Percentiles rank a stretch among this genome's conserved stretches.
Evolutionary conservation across 352 stramenopile species (phyloP).

Genomic region (Globisporangium heterothallicum): DNA sequence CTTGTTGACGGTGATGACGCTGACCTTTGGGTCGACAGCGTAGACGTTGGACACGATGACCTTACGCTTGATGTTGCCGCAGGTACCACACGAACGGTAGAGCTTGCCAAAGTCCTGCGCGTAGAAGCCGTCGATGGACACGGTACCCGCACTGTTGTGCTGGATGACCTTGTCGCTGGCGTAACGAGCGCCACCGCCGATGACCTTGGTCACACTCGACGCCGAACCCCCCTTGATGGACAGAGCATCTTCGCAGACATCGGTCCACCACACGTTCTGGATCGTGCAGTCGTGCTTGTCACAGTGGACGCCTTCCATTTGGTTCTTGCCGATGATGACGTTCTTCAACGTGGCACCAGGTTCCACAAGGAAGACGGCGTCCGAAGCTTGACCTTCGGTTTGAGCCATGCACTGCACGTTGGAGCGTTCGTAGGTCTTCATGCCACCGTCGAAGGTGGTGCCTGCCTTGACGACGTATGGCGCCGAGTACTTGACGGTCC

Average conservation of each 20-base stretch:
- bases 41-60: slow-evolving; percentile 20
- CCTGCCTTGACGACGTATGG: slow-evolving; percentile 17
- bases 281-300: slow-evolving; percentile 19
- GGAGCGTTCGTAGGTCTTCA: slow-evolving; percentile 30
- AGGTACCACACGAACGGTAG: slow-evolving; percentile 25
- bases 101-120: slow-evolving; percentile 26
- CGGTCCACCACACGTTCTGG: slow-evolving; percentile 32
- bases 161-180: slow-evolving; percentile 30
- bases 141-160: slow-evolving; percentile 20
- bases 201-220: slow-evolving; percentile 15
- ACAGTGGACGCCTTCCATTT: slow-evolving; percentile 26
- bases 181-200: slow-evolving; percentile 19
- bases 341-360: slow-evolving; percentile 28
- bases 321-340: slow-evolving; percentile 29
- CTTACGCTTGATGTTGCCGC: slow-evolving; percentile 14
- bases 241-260: slow-evolving; percentile 24
- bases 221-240: slow-evolving; percentile 23
- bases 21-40: slow-evolving; percentile 15
- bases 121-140: slow-evolving; percentile 24
- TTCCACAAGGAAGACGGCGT: slow-evolving; percentile 24
- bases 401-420: slow-evolving; percentile 15
- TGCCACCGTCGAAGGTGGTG: slow-evolving; percentile 22
- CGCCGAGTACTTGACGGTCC: slow-evolving; percentile 8
- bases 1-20: slow-evolving; percentile 19
- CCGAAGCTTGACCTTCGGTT: slow-evolving; percentile 7